Evolutionary conservation across 2,329 filamentous ascomycete genomes (phyloP), one percentile per base, ranked within the genome.

Genomic region (Lachnellula subtilissima): DNA sequence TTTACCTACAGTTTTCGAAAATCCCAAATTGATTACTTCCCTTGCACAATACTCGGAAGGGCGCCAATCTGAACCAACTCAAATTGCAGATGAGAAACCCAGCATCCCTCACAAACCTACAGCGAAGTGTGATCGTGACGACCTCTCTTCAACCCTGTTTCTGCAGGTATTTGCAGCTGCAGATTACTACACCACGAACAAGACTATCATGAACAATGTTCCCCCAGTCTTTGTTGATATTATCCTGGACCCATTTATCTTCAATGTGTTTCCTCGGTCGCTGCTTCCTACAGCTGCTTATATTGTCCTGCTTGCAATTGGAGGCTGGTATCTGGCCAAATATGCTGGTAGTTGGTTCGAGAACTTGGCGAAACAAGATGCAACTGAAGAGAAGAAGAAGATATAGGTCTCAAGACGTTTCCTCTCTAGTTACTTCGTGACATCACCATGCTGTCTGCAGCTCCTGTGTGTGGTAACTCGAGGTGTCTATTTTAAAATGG

Each of bases 231-330:
- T 84, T 52, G 87, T 87, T 51, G 93, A 99, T 65, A 73, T 85
- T 71, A 88, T 97, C 65, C 82, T 99, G 23, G 94, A 97, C 71
- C 91, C 91, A 0, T 97, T 87, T 68, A 58, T 95, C 42, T 74
- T 86, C 67, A 94, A 95, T 74, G 68, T 91, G 15, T 78, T 97
- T 52, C 94, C 94, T 12, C 78, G 78, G 51, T 96, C 91, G 4
- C 76, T 97, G 15, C 67, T 88, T 22, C 85, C 89, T 19, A 93
- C 88, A 1, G 83, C 82, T 12, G 75, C 74, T 37, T 96, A 91
- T 71, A 78, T 95, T 53, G 65, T 79, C 4, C 62, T 81, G 3
- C 79, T 96, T 53, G 83, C 84, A 14, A 60, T 70, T 53, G 62
- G 64, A n/a, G 64, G 66, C 46, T 69, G 65, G 64, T 62, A 59